Evolutionary conservation across 768 basidiomycete species (phyloP), one percentile per base, ranked within the genome.

Genomic region (Royoungia palumana): DNA sequence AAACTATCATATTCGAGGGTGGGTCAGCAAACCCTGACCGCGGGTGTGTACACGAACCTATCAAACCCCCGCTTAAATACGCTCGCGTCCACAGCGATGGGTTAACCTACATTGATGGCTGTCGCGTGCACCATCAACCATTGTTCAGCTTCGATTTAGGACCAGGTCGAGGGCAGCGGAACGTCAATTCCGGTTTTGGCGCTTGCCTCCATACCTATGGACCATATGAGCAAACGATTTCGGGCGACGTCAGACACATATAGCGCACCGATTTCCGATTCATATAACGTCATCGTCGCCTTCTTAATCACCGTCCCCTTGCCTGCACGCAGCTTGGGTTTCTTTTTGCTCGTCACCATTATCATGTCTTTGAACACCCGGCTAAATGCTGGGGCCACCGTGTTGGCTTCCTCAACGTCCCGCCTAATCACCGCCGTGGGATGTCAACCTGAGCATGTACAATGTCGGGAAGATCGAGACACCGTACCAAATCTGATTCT

Each of bases 301-400:
- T n/a, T 58, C n/a, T n/a, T n/a, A n/a, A n/a, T n/a, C n/a, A n/a
- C n/a, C n/a, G n/a, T n/a, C n/a, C n/a, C n/a, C n/a, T n/a, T n/a
- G n/a, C n/a, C n/a, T n/a, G n/a, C n/a, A n/a, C n/a, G n/a, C n/a
- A n/a, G n/a, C n/a, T n/a, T n/a, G n/a, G n/a, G n/a, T n/a, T n/a
- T n/a, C n/a, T n/a, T n/a, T n/a, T n/a, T n/a, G n/a, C n/a, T n/a
- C n/a, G n/a, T n/a, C n/a, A n/a, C n/a, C 24, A 79, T 36, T 32
- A 81, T 75, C 75, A 80, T 76, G 55, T 81, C 75, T n/a, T 75
- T 75, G 62, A 74, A 77, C 12, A 77, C n/a, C n/a, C 71, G 64
- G 46, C 72, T 75, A 40, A 71, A 75, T 0, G 66, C 48, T 0
- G 76, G 75, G 0, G 70, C 68, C 2, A 57, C 56, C 17, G 50